Percentiles rank a stretch among this genome's conserved stretches.
Evolutionary conservation across 805 yeast genomes (phyloP).

Genomic region (Candida ortonii): DNA sequence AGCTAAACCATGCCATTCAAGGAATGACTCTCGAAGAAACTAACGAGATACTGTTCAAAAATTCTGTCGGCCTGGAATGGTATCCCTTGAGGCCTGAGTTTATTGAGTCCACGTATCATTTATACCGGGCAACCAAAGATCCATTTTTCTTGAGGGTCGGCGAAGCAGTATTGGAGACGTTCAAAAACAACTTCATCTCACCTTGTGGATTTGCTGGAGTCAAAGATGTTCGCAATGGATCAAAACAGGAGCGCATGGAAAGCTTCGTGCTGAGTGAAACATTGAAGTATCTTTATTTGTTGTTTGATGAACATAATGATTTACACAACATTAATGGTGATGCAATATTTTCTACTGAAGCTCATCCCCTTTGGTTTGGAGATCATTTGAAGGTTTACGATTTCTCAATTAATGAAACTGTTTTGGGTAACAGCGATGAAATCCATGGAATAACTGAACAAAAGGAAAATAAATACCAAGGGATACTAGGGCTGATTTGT

Average conservation of each 20-base stretch:
- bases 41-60: conserved; percentile 25
- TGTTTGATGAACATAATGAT: conserved; percentile 71
- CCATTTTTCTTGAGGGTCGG: conserved; percentile 82
- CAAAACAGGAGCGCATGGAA: conserved; percentile 80
- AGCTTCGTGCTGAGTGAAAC: conserved; percentile 88
- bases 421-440: too few species aligned
- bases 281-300: conserved; percentile 72
- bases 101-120: conserved; percentile 80
- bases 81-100: conserved; percentile 92
- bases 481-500: neutral
- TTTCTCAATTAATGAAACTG: conserved; percentile 17
- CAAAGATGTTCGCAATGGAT: conserved; percentile 62
- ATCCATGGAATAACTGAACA: too few species aligned
- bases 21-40: conserved; percentile 24
- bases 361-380: conserved; percentile 82
- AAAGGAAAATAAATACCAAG: conserved; percentile 6
- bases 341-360: conserved; percentile 76
- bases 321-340: conserved; percentile 35
- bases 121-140: conserved; percentile 81
- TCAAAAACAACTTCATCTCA: conserved; percentile 49
- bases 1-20: conserved; percentile 19
- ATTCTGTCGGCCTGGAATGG: conserved; percentile 70
- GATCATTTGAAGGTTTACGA: conserved; percentile 25
- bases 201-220: conserved; percentile 81
- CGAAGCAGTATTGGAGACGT: conserved; percentile 54